Evolutionary conservation across 768 basidiomycete genomes (phyloP), one percentile per base, ranked within the genome.

Genomic region (Boletellus emodensis): DNA sequence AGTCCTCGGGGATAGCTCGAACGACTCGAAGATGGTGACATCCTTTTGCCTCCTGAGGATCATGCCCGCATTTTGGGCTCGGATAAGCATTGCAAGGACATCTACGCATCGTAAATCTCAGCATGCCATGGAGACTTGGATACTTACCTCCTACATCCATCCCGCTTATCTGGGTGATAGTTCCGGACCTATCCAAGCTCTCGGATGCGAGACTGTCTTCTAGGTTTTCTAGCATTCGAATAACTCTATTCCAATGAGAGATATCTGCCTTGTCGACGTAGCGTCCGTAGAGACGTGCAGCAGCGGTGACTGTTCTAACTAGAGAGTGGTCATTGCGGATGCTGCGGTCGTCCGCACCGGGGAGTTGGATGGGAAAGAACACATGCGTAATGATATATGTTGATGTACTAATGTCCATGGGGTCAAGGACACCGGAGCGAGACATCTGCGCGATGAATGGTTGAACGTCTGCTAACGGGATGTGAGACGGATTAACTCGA

Each of bases 31-130:
- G 26, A 46, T 46, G 22, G 44, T 46, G 44, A 28, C 35, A 12
- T 45, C 61, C 53, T 53, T 22, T 10, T 51, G 30, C 46, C 59
- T 62, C 40, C 68, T 65, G 12, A 75, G 49, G 15, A 80, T 60
- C 1, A 81, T 44, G 13, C 65, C 75, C 2, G 79, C 76, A 37
- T 81, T 81, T 49, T 80, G 79, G 2, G 68, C 67, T 6, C 65
- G 62, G 18, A 81, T 65, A 6, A 66, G 64, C 24, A 78, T 61
- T 15, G 62, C 61, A 13, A 72, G 45, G 24, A 68, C 56, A 45
- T 72, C 79, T 79, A 39, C 20, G 8, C 13, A 12, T 26, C 4
- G 10, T 52, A 56, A 44, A 20, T 32, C 37, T 10, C 36, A 17
- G 8, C 5, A 26, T 7, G 15, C 14, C 15, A 38, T 32, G 36